These are phyloP conservation scores for Rhizophagus prolifer DNA, from an alignment of 192 early-diverging fungal genomes.

Conservation along the genomic window DNA sequence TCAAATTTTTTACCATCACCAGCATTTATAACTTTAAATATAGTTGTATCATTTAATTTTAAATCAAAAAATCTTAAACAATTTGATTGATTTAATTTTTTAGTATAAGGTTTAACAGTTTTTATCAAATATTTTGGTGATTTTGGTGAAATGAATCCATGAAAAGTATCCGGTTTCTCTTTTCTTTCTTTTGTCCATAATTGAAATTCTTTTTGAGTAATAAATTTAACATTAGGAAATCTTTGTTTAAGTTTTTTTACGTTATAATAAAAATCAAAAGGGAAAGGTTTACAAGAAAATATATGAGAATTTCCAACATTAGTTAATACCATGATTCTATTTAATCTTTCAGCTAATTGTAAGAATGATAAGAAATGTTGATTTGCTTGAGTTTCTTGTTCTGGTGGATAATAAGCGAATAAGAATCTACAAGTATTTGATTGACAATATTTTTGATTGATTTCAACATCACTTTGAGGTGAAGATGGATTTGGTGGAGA, in stretches of 20 bases:
- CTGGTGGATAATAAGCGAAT: neutral
- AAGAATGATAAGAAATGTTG: constrained; percentile 37
- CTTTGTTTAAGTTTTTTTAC: neutral
- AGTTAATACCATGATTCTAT: constrained; percentile 39
- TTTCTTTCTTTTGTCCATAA: neutral
- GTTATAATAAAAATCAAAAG: constrained; percentile 39
- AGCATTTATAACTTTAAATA: neutral
- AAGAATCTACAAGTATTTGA: neutral
- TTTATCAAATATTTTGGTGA: neutral
- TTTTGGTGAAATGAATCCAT: neutral
- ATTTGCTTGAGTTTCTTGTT: constrained; percentile 41
- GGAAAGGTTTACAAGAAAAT: constrained; percentile 31
- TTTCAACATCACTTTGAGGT: neutral
- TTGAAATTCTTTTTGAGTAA: constrained; percentile 1
- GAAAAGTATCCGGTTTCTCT: neutral
- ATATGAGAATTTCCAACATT: constrained; percentile 37
- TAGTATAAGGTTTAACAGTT: neutral
- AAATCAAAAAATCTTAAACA: neutral
- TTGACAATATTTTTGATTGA: constrained; percentile 20
- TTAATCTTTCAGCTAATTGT: constrained; percentile 30
- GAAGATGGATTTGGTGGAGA: too few species aligned
- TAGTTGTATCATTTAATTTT: neutral
- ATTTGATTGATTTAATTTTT: neutral
- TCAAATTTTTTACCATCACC: neutral
- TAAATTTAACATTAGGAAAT: constrained; percentile 6